Evolutionary conservation across 805 yeast species (phyloP).

Genomic region (Nakazawaea populi): DNA sequence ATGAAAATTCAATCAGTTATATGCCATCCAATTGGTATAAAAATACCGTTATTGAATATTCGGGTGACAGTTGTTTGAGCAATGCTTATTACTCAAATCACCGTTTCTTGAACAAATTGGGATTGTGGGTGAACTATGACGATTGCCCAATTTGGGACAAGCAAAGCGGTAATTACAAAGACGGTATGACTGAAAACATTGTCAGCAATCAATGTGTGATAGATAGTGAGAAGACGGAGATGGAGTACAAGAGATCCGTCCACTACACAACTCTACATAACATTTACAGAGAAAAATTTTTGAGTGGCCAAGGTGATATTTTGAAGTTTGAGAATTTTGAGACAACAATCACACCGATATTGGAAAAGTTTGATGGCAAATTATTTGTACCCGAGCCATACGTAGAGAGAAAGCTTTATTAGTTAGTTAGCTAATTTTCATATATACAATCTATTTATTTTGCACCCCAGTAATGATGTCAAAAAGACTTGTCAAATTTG

Average conservation of each 20-base stretch:
- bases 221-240: neutral
- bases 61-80: constrained; percentile 5
- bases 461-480: neutral
- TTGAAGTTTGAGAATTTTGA: constrained; percentile 4
- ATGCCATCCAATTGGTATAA: constrained; percentile 10
- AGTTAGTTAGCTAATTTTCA: neutral
- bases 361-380: constrained; percentile 9
- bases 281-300: constrained; percentile 5
- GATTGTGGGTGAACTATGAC: constrained; percentile 7
- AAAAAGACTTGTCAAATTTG: neutral
- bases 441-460: neutral
- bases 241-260: constrained; percentile 5
- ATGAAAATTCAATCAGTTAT: constrained; percentile 25
- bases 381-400: constrained; percentile 10
- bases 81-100: constrained; percentile 7
- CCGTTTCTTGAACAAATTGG: constrained; percentile 4
- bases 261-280: constrained; percentile 6
- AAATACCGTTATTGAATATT: constrained; percentile 8
- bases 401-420: constrained; percentile 6
- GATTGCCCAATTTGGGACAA: constrained; percentile 10
- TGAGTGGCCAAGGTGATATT: constrained; percentile 7
- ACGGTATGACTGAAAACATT: constrained; percentile 1
- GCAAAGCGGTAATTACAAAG: constrained; percentile 4
- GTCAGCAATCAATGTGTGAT: constrained; percentile 6
- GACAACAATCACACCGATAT: constrained; percentile 1